Percentiles rank a stretch among this genome's conserved stretches.
These are phyloP conservation scores for Nepenthes gracilis DNA, from an alignment of 148 eudicot genomes.

Conservation along the genomic window DNA sequence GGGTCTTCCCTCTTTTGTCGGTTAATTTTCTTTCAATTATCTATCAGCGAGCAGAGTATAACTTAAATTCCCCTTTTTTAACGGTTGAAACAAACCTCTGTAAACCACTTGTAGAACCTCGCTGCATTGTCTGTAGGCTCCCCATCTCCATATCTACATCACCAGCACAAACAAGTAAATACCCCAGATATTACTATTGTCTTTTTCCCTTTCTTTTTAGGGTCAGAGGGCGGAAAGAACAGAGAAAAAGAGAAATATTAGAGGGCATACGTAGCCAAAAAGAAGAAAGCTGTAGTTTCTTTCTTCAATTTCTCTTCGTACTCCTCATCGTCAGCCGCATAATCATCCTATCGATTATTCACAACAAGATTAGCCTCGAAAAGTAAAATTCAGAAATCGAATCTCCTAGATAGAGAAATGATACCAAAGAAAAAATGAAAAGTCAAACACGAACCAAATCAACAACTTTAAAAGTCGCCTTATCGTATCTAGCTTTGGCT, in stretches of 20 bases:
- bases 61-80: no score
- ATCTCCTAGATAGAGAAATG: background rate
- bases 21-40: no score
- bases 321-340: slow-evolving; percentile 85
- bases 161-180: slow-evolving; percentile 4
- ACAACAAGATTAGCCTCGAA: background rate
- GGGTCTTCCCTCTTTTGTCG: no score
- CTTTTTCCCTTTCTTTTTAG: background rate
- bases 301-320: slow-evolving; percentile 83
- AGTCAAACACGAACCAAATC: slow-evolving; percentile 53
- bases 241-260: background rate
- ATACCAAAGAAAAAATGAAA: background rate
- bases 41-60: no score
- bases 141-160: slow-evolving; percentile 89
- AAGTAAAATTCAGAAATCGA: background rate
- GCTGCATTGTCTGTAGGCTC: slow-evolving; percentile 99
- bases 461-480: slow-evolving; percentile 69
- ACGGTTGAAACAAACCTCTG: slow-evolving; percentile 34
- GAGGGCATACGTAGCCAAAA: slow-evolving; percentile 78
- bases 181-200: background rate
- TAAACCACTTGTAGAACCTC: slow-evolving; percentile 89
- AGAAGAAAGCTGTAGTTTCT: slow-evolving; percentile 71
- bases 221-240: background rate
- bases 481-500: slow-evolving; percentile 83
- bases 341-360: slow-evolving; percentile 54